Conservation (phyloP, 75 land plant genomes). For the Pinus albicaulis region DNA sequence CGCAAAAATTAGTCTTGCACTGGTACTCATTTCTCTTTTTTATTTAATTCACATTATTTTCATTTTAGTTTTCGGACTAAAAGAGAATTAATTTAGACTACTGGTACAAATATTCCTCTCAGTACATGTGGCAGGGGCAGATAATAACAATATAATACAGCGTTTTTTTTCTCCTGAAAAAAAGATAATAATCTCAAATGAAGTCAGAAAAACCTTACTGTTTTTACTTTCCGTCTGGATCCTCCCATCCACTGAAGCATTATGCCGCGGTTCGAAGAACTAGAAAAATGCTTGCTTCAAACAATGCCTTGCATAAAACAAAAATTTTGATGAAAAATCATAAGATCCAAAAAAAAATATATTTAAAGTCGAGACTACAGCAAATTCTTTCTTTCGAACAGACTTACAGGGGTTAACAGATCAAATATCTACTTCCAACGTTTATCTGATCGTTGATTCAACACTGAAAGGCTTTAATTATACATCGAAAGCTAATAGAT, state of each 20-base stretch:
- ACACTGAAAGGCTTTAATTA: not conserved
- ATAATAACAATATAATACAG: too few relatives aligned
- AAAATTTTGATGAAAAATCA: not conserved
- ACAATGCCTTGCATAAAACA: not conserved
- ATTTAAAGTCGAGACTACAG: not conserved
- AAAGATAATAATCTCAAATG: not conserved
- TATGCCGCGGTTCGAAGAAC: too few relatives aligned
- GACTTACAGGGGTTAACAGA: not conserved
- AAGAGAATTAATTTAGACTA: not conserved
- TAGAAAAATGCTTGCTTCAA: not conserved
- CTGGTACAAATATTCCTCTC: not conserved
- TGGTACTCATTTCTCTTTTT: too few relatives aligned
- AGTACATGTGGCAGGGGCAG: not conserved
- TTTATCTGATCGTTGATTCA: not conserved
- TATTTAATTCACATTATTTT: too few relatives aligned
- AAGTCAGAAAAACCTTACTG: not conserved
- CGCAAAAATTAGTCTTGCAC: too few relatives aligned
- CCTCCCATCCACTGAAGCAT: slow-evolving; percentile 12
- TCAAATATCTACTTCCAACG: not conserved
- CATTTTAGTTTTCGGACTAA: too few relatives aligned
- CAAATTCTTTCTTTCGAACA: not conserved
- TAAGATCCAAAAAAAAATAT: not conserved
- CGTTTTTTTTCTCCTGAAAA: too few relatives aligned
- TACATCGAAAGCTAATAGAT: not conserved
- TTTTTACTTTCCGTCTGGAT: slow-evolving; percentile 10